These are phyloP conservation scores for Barnettozyma siamensis DNA, from an alignment of 805 yeast genomes.

Conservation along the genomic window DNA sequence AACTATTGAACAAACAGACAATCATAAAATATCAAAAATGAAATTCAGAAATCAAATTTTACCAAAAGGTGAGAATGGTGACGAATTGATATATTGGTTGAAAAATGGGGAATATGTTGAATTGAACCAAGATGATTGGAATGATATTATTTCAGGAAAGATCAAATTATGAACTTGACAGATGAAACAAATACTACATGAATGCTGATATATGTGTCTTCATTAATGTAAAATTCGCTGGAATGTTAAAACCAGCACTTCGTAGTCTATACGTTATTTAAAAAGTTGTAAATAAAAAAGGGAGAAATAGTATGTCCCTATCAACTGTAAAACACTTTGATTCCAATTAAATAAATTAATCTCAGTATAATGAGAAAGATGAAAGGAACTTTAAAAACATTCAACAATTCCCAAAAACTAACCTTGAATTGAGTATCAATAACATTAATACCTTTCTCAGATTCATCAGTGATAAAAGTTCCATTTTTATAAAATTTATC, in stretches of 20 bases:
- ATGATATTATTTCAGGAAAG: constrained; percentile 22
- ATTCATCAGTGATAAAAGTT: constrained; percentile 30
- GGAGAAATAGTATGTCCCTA: no score
- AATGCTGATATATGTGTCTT: no score
- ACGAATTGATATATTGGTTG: constrained; percentile 68
- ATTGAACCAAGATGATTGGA: constrained; percentile 57
- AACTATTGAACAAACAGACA: constrained; percentile 62
- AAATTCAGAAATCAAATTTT: constrained; percentile 59
- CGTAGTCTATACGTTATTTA: no score
- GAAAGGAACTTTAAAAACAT: constrained; percentile 29
- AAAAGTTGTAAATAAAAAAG: no score
- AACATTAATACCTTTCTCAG: constrained; percentile 10
- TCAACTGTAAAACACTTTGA: not conserved
- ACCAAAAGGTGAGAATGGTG: constrained; percentile 59
- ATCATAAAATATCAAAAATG: constrained; percentile 75
- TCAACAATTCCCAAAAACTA: constrained; percentile 24
- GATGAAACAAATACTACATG: no score
- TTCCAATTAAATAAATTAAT: not conserved
- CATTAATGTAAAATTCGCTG: no score
- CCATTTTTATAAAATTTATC: constrained; percentile 55
- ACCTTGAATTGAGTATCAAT: constrained; percentile 18
- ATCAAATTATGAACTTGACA: constrained; percentile 13
- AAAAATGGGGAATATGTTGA: constrained; percentile 47
- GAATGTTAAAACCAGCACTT: no score
- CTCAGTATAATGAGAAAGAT: constrained; percentile 19